These are phyloP conservation scores for Fraxinus anomala DNA, from an alignment of 257 asterid genomes.

Conservation along the genomic window DNA sequence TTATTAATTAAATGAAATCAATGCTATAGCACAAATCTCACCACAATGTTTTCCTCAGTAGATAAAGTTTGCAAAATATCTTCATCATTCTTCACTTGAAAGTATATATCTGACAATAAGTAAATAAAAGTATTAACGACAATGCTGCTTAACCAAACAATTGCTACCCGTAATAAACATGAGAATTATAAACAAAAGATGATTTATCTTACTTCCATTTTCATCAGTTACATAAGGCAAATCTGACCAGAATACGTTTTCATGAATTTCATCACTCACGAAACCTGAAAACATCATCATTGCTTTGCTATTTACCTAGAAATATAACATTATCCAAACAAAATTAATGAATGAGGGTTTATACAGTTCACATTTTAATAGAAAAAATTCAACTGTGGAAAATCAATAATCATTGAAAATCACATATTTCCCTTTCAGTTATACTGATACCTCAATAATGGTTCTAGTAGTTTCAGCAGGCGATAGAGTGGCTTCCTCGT, in stretches of 20 bases:
- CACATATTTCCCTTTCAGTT: slow-evolving; percentile 10
- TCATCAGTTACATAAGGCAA: slow-evolving; percentile 90
- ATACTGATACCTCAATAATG: slow-evolving; percentile 62
- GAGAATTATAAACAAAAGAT: slow-evolving; percentile 21
- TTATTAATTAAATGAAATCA: neutral
- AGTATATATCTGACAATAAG: slow-evolving; percentile 74
- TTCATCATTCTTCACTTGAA: slow-evolving; percentile 94
- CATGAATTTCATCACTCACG: slow-evolving; percentile 72
- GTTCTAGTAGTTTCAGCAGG: slow-evolving; percentile 88
- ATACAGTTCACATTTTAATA: neutral
- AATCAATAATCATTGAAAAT: slow-evolving; percentile 16
- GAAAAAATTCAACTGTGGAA: slow-evolving; percentile 13
- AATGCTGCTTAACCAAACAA: neutral
- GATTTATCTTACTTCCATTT: slow-evolving; percentile 76
- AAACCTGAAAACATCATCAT: slow-evolving; percentile 83
- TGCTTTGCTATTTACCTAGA: slow-evolving; percentile 87
- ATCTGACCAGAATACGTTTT: slow-evolving; percentile 97
- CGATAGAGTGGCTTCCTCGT: slow-evolving; percentile 60
- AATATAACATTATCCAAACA: neutral
- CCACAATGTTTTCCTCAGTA: slow-evolving; percentile 83
- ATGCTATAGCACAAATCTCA: slow-evolving; percentile 29
- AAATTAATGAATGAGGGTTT: neutral
- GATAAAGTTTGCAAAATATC: slow-evolving; percentile 82
- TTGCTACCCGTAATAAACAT: neutral
- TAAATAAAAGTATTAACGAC: neutral